These are phyloP conservation scores for Uromyces viciae-fabae DNA, from an alignment of 1,284 basidiomycete species.

Conservation along the genomic window DNA sequence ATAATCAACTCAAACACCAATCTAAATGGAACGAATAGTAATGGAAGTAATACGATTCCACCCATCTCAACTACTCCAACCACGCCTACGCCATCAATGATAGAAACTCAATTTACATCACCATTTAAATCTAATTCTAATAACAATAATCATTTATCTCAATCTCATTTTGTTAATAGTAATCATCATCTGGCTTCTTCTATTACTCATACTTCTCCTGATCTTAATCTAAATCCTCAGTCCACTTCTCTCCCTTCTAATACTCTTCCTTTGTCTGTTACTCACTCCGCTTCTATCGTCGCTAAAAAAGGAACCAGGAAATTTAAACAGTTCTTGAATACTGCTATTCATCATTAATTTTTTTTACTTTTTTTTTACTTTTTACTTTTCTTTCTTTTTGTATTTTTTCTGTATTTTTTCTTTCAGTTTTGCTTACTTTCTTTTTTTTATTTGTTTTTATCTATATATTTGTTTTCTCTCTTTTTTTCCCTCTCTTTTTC, in stretches of 20 bases:
- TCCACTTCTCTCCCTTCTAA: too few relatives aligned
- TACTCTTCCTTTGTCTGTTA: too few relatives aligned
- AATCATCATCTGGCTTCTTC: too few relatives aligned
- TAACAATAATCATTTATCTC: too few relatives aligned
- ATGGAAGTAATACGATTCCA: too few relatives aligned
- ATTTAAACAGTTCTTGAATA: constrained; percentile 37
- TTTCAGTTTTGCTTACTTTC: background rate
- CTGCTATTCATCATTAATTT: constrained; percentile 19
- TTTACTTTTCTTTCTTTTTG: background rate
- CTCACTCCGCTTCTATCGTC: background rate
- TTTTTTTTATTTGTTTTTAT: background rate
- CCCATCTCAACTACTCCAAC: too few relatives aligned
- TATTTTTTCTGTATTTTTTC: background rate
- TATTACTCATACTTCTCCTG: background rate
- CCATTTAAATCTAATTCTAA: too few relatives aligned
- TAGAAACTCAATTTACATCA: too few relatives aligned
- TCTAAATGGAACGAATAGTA: too few relatives aligned
- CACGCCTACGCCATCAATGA: too few relatives aligned
- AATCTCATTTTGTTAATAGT: too few relatives aligned
- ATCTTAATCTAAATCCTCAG: background rate
- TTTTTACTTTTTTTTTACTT: background rate
- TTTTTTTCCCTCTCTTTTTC: background rate
- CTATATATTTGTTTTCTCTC: background rate
- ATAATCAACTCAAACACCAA: too few relatives aligned
- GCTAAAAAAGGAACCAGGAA: constrained; percentile 42